A percentile compares a stretch with the other conserved stretches of the same genome.
Conservation (phyloP, 2,329 filamentous ascomycete genomes). For the Ophiognomonia clavigignenti-juglandacearum region DNA sequence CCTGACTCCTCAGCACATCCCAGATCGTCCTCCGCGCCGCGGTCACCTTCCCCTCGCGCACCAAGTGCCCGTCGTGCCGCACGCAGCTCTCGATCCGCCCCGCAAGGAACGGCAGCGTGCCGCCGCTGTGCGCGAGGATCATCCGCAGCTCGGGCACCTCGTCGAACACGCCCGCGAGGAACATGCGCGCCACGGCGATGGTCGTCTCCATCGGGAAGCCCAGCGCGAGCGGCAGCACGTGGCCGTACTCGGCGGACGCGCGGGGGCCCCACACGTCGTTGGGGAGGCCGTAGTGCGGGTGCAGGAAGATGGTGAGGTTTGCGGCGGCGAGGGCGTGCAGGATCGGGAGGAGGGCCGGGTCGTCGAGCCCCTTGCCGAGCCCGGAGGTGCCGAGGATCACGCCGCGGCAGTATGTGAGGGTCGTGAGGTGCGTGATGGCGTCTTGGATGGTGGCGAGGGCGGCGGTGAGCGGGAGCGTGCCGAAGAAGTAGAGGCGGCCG, state of each 20-base stretch:
- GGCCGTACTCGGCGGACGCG: slow-evolving; percentile 66
- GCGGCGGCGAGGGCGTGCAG: slow-evolving; percentile 64
- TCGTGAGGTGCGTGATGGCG: slow-evolving; percentile 59
- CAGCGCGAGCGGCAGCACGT: slow-evolving; percentile 78
- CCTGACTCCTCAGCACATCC: slow-evolving; percentile 62
- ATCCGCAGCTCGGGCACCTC: slow-evolving; percentile 64
- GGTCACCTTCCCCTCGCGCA: slow-evolving; percentile 53
- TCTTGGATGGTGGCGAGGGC: slow-evolving; percentile 54
- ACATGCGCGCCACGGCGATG: slow-evolving; percentile 83
- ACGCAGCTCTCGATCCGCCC: slow-evolving; percentile 87
- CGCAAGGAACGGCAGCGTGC: slow-evolving; percentile 82
- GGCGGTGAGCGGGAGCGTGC: slow-evolving; percentile 71
- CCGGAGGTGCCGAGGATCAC: slow-evolving; percentile 85
- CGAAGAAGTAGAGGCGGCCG: slow-evolving; percentile 77
- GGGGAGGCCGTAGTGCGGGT: slow-evolving; percentile 88
- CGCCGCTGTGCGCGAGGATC: slow-evolving; percentile 82
- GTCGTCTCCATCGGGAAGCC: slow-evolving; percentile 93
- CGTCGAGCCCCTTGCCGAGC: slow-evolving; percentile 75
- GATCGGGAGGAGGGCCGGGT: slow-evolving; percentile 66
- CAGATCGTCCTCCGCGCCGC: slow-evolving; percentile 45
- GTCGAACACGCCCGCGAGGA: slow-evolving; percentile 82
- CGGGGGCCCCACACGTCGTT: slow-evolving; percentile 73
- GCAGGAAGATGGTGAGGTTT: slow-evolving; percentile 69
- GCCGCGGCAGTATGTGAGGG: slow-evolving; percentile 68
- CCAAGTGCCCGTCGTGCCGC: slow-evolving; percentile 72